phyloP scores from a whole-genome alignment of 176 grass and related monocot species.

The Themeda triandra region DNA sequence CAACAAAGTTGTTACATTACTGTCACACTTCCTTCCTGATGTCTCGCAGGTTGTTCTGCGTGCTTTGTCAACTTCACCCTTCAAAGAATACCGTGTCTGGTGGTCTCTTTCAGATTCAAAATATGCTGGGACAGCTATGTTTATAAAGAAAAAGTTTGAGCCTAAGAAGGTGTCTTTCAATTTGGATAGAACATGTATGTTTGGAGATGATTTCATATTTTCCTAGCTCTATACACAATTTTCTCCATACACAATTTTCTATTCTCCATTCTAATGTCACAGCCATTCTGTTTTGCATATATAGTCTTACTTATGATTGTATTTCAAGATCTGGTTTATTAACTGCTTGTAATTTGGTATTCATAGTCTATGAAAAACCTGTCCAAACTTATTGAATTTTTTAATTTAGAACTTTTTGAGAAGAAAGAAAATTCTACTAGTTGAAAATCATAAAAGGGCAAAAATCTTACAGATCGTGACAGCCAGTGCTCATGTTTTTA shows the following conservation, averaged over 20 bases:
- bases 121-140: slow-evolving; percentile 76
- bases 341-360: neutral
- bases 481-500: neutral
- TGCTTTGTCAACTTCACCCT: slow-evolving; percentile 72
- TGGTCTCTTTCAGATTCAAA: slow-evolving; percentile 99
- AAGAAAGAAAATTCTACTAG: neutral
- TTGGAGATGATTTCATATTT: neutral
- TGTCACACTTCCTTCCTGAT: slow-evolving; percentile 29
- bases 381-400: neutral
- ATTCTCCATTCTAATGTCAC: neutral
- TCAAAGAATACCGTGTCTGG: slow-evolving; percentile 75
- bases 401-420: neutral
- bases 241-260: no score
- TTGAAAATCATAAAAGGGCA: neutral
- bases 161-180: slow-evolving; percentile 86
- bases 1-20: slow-evolving; percentile 10
- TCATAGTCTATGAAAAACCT: neutral
- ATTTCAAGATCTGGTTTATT: neutral
- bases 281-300: neutral
- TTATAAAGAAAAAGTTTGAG: slow-evolving; percentile 83
- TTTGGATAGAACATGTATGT: slow-evolving; percentile 79
- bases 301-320: slow-evolving; percentile 13
- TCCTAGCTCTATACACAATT: neutral
- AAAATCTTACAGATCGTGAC: neutral
- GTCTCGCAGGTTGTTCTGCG: slow-evolving; percentile 57